Conservation (phyloP, 1,139 yeast species). For the Blastobotrys elegans region DNA sequence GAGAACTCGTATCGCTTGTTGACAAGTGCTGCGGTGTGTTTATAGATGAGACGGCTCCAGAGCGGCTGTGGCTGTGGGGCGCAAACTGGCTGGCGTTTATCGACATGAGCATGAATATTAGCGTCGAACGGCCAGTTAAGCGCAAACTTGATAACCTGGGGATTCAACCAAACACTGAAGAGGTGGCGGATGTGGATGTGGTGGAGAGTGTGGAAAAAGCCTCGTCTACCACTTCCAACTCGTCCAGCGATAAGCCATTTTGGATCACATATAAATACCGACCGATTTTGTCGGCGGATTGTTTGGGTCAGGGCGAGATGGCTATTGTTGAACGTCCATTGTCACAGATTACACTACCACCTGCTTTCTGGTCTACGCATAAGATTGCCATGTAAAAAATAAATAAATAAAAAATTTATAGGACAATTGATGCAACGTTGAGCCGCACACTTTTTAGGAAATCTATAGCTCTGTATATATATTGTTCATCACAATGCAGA, state of each 20-base stretch:
- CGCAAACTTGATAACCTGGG: constrained; percentile 57
- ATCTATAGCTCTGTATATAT: no score
- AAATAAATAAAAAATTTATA: no score
- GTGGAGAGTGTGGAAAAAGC: constrained; percentile 17
- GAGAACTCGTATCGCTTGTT: constrained; percentile 50
- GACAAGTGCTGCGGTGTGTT: constrained; percentile 78
- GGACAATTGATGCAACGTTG: no score
- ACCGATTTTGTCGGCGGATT: constrained; percentile 61
- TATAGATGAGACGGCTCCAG: constrained; percentile 35
- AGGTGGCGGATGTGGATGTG: constrained; percentile 21
- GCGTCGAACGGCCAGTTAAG: constrained; percentile 38
- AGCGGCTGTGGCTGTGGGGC: constrained; percentile 79
- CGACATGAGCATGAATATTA: constrained; percentile 60
- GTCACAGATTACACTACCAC: constrained; percentile 54
- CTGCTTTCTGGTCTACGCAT: constrained; percentile 69
- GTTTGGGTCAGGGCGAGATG: constrained; percentile 54
- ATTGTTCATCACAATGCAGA: no score
- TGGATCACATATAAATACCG: constrained; percentile 76
- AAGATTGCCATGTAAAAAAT: constrained; percentile 47
- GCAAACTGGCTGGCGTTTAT: constrained; percentile 77
- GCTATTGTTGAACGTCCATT: constrained; percentile 76
- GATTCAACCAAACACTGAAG: constrained; percentile 38
- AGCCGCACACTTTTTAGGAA: no score
- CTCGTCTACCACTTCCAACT: constrained; percentile 28
- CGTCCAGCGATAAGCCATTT: constrained; percentile 40